Conservation (phyloP, 257 asterid genomes). For the Ocimum tenuiflorum region DNA sequence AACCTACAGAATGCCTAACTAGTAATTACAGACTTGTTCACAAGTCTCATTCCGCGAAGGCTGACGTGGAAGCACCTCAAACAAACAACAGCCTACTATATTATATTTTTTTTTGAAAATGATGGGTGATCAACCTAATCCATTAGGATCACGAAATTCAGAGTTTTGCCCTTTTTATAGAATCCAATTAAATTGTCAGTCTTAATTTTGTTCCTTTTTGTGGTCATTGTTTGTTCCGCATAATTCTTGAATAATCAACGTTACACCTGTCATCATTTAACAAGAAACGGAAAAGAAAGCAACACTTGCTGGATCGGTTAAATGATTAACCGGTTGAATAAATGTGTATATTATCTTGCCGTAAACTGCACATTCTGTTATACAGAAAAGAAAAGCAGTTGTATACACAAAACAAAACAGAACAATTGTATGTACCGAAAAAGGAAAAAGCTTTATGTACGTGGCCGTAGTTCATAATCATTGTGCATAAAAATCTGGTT, state of each 20-base stretch:
- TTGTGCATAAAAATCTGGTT: no score
- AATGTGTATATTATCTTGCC: no score
- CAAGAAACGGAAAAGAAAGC: neutral
- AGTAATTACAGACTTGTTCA: no score
- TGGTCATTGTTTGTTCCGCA: neutral
- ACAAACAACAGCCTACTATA: conserved; percentile 6
- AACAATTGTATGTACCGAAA: no score
- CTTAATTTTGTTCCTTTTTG: neutral
- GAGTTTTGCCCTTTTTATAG: neutral
- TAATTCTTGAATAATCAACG: conserved; percentile 4
- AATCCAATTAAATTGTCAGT: conserved; percentile 11
- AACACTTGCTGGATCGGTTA: no score
- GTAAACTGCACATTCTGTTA: no score
- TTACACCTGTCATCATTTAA: neutral
- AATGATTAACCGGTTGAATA: no score
- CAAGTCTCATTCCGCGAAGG: neutral
- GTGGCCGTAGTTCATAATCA: no score
- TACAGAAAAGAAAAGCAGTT: no score
- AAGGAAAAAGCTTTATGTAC: no score
- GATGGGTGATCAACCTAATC: conserved; percentile 11
- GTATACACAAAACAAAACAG: no score
- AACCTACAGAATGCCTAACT: no score
- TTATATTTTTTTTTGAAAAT: neutral
- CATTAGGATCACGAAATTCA: neutral
- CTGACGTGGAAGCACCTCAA: conserved; percentile 5